Conservation (phyloP, 148 eudicot species). For the Rhododendron simsii region DNA sequence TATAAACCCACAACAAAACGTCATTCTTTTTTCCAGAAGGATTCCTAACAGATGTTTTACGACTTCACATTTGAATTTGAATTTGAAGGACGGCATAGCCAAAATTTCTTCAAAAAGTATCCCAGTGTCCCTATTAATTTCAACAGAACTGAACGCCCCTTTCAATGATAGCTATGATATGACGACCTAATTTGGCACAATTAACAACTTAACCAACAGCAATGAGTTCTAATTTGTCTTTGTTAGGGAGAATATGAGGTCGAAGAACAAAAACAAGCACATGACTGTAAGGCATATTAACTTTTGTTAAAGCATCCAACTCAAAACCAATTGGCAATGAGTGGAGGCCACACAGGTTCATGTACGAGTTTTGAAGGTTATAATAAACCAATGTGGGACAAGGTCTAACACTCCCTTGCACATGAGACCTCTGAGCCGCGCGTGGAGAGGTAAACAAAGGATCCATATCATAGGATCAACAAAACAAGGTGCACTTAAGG, state of each 20-base stretch:
- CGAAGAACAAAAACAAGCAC: not conserved
- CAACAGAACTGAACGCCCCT: not conserved
- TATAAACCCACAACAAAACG: not conserved
- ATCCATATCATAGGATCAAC: too few relatives aligned
- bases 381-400: not conserved
- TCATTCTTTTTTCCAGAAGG: not conserved
- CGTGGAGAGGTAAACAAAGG: too few relatives aligned
- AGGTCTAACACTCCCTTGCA: too few relatives aligned
- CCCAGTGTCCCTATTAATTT: not conserved
- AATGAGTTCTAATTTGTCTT: constrained; percentile 5
- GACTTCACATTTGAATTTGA: not conserved
- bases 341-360: not conserved
- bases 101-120: not conserved
- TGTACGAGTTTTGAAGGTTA: not conserved
- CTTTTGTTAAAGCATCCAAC: too few relatives aligned
- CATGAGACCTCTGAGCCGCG: too few relatives aligned
- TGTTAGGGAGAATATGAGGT: not conserved
- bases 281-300: not conserved
- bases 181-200: constrained; percentile 2
- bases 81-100: not conserved
- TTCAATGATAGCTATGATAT: not conserved
- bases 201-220: not conserved
- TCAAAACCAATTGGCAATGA: too few relatives aligned
- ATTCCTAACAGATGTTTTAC: not conserved
- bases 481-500: too few relatives aligned